Evolutionary conservation across 108 stramenopile genomes (phyloP).

Genomic region (Licmophora abbreviata): DNA sequence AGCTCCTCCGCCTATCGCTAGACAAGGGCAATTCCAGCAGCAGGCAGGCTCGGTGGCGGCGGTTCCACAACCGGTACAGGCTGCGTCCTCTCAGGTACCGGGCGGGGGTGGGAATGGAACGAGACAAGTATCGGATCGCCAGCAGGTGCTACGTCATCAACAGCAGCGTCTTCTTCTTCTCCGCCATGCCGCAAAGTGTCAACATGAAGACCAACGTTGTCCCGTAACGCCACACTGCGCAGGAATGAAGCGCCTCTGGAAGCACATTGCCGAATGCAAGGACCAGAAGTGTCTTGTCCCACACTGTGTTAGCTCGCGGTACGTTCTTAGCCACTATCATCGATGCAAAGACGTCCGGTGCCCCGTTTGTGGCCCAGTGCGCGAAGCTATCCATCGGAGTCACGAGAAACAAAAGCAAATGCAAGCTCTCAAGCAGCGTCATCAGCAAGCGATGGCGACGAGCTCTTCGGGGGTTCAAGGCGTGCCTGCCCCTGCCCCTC

Average conservation of each 20-base stretch:
- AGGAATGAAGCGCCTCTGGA: slow-evolving; percentile 98
- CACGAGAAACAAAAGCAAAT: slow-evolving; percentile 92
- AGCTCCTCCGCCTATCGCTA: background rate
- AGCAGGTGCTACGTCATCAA: slow-evolving; percentile 96
- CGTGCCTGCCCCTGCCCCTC: slow-evolving; percentile 11
- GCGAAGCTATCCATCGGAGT: slow-evolving; percentile 95
- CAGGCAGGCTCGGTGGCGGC: slow-evolving; percentile 19
- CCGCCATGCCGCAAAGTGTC: slow-evolving; percentile 98
- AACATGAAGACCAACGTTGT: slow-evolving; percentile 88
- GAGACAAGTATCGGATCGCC: slow-evolving; percentile 67
- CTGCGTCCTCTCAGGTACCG: slow-evolving; percentile 10
- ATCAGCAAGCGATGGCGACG: slow-evolving; percentile 49
- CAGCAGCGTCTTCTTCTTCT: slow-evolving; percentile 95
- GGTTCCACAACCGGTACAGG: slow-evolving; percentile 12
- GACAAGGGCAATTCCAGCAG: slow-evolving; percentile 26
- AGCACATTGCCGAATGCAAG: slow-evolving; percentile 98
- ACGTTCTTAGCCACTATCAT: slow-evolving; percentile 97
- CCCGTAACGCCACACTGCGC: slow-evolving; percentile 96
- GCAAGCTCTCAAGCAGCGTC: slow-evolving; percentile 77
- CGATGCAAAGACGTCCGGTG: slow-evolving; percentile 97
- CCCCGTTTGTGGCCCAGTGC: slow-evolving; percentile 96
- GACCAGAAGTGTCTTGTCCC: slow-evolving; percentile 91
- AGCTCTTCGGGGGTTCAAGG: slow-evolving; percentile 22
- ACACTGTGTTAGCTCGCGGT: slow-evolving; percentile 96
- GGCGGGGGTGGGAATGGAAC: slow-evolving; percentile 13